Evolutionary conservation across 495 filamentous ascomycete genomes (phyloP), one percentile per base, ranked within the genome.

Genomic region (Neurospora discreta): DNA sequence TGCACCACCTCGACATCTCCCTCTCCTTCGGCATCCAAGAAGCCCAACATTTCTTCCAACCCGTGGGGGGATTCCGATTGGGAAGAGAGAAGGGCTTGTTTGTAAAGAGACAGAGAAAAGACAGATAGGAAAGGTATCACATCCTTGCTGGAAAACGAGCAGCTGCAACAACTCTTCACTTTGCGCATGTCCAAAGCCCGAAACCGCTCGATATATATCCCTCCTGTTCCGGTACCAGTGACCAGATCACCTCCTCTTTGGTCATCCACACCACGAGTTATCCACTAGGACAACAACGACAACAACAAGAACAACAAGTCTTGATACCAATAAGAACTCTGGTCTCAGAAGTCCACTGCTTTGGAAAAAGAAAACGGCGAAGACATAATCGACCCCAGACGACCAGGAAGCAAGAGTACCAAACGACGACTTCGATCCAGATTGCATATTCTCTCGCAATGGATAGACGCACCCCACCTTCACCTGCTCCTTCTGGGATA

Each of bases 391-490:
- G 52, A 6, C 26, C 46, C 52, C 26, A 33, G 52, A 60, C 52
- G 52, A 42, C 18, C 18, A 69, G 20, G 44, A 52, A 23, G 20
- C 20, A 52, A 58, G 46, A 58, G 20, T 58, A 41, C 18, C 33
- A 41, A 69, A 60, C 52, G 15, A 71, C 52, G 69, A 58, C 43
- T 26, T 15, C 46, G 46, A 39, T 11, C 69, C 20, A 44, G 5
- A 44, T 20, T 44, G 18, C 42, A 44, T 11, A 10, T n/a, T 3
- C 9, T n/a, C n/a, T 18, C 74, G 77, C 76, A 68, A 79, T 80
- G 83, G 80, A 82, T 73, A 80, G 74, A 70, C 74, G 74, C 42
- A 77, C 79, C 23, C 77, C 85, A 39, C 79, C 74, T 30, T 86
- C 84, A 11, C 84, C 85, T 71, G 78, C 78, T 18, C 81, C 78